Conservation (phyloP, 1,284 basidiomycete species). For the Hymenochaete sp. region DNA sequence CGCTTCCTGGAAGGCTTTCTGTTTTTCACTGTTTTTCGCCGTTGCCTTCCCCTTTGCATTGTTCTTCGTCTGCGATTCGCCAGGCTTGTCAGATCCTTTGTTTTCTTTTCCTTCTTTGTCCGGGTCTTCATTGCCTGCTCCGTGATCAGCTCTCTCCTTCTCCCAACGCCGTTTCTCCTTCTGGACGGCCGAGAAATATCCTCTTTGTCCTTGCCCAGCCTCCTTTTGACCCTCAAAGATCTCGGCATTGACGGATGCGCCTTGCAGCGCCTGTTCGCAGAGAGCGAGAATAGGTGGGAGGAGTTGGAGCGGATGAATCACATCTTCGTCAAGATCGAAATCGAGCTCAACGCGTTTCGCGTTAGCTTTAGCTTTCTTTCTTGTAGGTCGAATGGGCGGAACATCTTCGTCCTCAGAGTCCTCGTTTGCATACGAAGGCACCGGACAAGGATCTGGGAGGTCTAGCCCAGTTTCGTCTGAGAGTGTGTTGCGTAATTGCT, state of each 20-base stretch:
- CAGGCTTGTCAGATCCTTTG: slow-evolving; percentile 17
- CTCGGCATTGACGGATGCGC: slow-evolving; percentile 43
- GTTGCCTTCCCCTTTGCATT: background rate
- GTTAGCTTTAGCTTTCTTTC: too few relatives aligned
- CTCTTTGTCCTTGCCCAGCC: slow-evolving; percentile 42
- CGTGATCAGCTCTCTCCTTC: slow-evolving; percentile 29
- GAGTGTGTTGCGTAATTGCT: slow-evolving; percentile 34
- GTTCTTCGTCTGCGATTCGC: background rate
- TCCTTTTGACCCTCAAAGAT: slow-evolving; percentile 47
- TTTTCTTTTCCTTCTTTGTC: slow-evolving; percentile 22
- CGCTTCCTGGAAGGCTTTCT: slow-evolving; percentile 4
- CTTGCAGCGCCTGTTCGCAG: slow-evolving; percentile 41
- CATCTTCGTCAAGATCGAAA: slow-evolving; percentile 16
- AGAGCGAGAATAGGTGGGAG: slow-evolving; percentile 53
- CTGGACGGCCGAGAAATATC: slow-evolving; percentile 39
- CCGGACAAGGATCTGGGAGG: slow-evolving; percentile 22
- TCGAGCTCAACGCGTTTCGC: slow-evolving; percentile 30
- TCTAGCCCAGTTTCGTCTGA: slow-evolving; percentile 5
- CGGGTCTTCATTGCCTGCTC: slow-evolving; percentile 23
- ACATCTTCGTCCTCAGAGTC: slow-evolving; percentile 22
- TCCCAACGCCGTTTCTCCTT: slow-evolving; percentile 41
- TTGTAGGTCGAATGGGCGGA: background rate
- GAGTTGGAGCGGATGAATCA: slow-evolving; percentile 50
- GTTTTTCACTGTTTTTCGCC: slow-evolving; percentile 1
- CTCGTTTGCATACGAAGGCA: slow-evolving; percentile 23